Evolutionary conservation across 1,284 basidiomycete genomes (phyloP), one percentile per base, ranked within the genome.

Genomic region (Tremellales sp.): DNA sequence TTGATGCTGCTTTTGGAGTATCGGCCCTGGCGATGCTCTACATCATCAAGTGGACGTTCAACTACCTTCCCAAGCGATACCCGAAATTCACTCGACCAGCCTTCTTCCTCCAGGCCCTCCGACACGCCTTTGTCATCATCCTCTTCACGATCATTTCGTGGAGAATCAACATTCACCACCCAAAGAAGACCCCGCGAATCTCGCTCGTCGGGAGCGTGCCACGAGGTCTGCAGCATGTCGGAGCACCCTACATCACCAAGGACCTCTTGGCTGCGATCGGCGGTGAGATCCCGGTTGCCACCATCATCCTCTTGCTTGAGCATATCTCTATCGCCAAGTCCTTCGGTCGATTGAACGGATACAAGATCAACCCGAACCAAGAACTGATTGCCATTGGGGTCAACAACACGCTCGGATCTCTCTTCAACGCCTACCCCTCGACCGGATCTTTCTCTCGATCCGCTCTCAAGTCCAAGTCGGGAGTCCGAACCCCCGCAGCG

Each of bases 371-470:
- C 66, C 92, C 94, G 14, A 93, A 92, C 74, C 94, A 97, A 72
- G 94, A 97, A 71, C 79, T 97, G 43, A 86, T 97, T 60, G 94
- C 95, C 33, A 97, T 98, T 56, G 94, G 95, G 34, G 91, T 97
- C n/a, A 74, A 72, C 66, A 74, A 74, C 61, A 69, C 67, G 0
- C 65, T 92, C 53, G 89, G 90, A 13, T 85, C 86, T 7, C 77
- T 85, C 56, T 95, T 97, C 71, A 81, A 82, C 48, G 94, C 90
- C 2, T 98, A 97, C 72, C 92, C 94, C 7, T 90, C 93, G 0
- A 98, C 95, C 7, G 95, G 94, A 13, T 97, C 93, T 0, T 98
- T 98, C 80, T 97, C 92, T 32, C 89, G 94, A 29, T 90, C 92
- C 3, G 94, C 94, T 1, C 79, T 98, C 70, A 92, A 97, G 75